Evolutionary conservation across 2,329 filamentous ascomycete genomes (phyloP), one percentile per base, ranked within the genome.

Genomic region (Aurifilum marmelostoma): DNA sequence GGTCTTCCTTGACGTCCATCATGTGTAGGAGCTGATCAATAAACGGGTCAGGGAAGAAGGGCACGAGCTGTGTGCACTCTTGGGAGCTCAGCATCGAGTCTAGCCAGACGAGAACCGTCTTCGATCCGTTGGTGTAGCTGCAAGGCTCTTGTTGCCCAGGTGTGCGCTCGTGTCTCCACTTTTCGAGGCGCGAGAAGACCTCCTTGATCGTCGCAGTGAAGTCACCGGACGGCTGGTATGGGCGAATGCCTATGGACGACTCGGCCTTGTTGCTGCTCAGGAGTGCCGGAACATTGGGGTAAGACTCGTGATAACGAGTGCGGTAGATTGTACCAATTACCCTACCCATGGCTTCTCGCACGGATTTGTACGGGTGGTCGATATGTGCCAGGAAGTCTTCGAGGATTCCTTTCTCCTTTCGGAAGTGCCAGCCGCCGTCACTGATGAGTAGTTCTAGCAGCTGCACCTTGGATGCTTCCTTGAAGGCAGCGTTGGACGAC

Each of bases 1-100:
- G 94, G 75, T 99, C 96, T 79, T 99, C 96, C 79, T 98, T 98
- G 78, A 99, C 93, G 76, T 99, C 96, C 95, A 99, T 99, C 96
- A 99, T 99, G 83, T 99, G 94, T 65, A 99, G 83, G 18, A 99
- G 87, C 78, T 97, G 92, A 75, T 96, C 92, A 78, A 97, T 96
- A 76, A 98, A 95, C 0, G 91, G 85, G 47, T 92, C 87, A 0
- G 94, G 92, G 83, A 99, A 98, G 86, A 97, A 98, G 3, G 91
- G 89, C 24, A 97, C 89, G 18, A 99, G 87, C 76, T 96, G 91
- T 0, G 89, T 97, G 80, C 96, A 99, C 78, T 98, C 96, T 72
- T 97, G 92, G 0, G 93, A 97, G 2, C 92, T 93, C 3, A 99
- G 84, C 21, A 93, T 96, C 63, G 89, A 92, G 80, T 99, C 96